Evolutionary conservation across 1,139 yeast species (phyloP).

Genomic region (Kodamaea anthophila): DNA sequence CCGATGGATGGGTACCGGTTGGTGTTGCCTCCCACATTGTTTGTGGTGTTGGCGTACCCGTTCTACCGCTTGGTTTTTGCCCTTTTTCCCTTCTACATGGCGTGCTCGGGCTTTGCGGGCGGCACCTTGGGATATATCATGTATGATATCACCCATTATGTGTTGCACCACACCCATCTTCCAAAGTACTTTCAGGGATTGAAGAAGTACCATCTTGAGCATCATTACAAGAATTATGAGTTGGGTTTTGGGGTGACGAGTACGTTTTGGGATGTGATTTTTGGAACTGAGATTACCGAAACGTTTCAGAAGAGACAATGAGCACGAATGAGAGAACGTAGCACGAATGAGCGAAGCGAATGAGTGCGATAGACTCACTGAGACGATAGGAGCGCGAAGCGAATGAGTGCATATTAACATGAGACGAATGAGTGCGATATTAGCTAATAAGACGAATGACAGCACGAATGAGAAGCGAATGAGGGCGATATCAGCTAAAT

Average conservation of each 20-base stretch:
- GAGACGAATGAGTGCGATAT: no score
- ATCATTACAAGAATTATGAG: constrained; percentile 94
- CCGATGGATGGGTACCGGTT: constrained; percentile 94
- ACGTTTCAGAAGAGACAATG: constrained; percentile 16
- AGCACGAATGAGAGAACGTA: no score
- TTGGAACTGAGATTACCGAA: constrained; percentile 56
- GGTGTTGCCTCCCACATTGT: constrained; percentile 93
- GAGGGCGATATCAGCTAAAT: no score
- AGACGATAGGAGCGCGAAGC: no score
- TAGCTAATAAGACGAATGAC: no score
- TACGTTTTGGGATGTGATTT: constrained; percentile 88
- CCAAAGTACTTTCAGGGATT: constrained; percentile 71
- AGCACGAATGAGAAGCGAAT: no score
- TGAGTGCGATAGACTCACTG: no score
- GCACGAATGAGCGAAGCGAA: no score
- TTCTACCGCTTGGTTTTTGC: constrained; percentile 35
- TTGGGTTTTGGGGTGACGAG: constrained; percentile 94
- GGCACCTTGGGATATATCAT: constrained; percentile 89
- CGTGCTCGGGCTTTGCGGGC: constrained; percentile 72
- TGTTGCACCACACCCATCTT: constrained; percentile 78
- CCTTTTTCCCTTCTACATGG: constrained; percentile 41
- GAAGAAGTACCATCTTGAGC: constrained; percentile 90
- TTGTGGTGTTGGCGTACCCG: constrained; percentile 42
- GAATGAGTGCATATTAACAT: no score
- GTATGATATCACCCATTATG: constrained; percentile 83